Base-by-base conservation (phyloP, 345 rosid genomes). In the Bruguiera sexangula region DNA sequence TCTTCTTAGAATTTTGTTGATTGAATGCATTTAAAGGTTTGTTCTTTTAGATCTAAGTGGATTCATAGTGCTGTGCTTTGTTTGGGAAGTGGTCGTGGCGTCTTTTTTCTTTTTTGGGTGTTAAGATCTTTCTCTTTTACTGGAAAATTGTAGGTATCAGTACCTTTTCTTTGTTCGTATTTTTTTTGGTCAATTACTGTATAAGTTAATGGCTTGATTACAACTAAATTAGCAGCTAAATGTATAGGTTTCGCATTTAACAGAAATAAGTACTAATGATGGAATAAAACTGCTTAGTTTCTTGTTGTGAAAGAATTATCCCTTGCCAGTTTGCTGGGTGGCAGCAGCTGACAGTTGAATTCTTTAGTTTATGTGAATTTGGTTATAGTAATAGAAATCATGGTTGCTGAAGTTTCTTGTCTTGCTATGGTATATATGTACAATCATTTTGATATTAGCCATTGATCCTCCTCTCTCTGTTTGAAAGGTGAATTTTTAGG, bases 1-100 rank as follows among this genome's bases (percentile, higher is more conserved):
- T 56, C 26, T 66, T 21, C 34, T 58, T 68, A 16, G 30, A 53
- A 55, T 53, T 26, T 48, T 63, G 11, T 16, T 51, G 16, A 43
- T 43, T 43, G 50, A 43, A 43, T 13, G 50, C 18, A 3, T 43
- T 55, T 34, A 8, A 69, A 66, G 69, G 53, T 74, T 60, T 46
- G 43, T 53, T 63, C 60, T 73, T 56, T 71, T 80, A 76, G 86
- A 83, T 83, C 86, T 73, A 77, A 46, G 56, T 68, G 58, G 61
- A 46, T 75, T 60, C 58, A 18, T 51, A 53, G 36, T 60, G 71
- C 34, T 29, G 48, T 53, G 68, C 11, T 39, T 27, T 13, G 3
- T 27, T 52, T 65, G 60, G 62, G 51, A 36, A 48, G 39, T 70
- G 63, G 24, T 43, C 24, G 26, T 31, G 32, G 48, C 68, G 69